Base-by-base conservation (phyloP, 257 asterid genomes). In the Galeopsis tetrahit region DNA sequence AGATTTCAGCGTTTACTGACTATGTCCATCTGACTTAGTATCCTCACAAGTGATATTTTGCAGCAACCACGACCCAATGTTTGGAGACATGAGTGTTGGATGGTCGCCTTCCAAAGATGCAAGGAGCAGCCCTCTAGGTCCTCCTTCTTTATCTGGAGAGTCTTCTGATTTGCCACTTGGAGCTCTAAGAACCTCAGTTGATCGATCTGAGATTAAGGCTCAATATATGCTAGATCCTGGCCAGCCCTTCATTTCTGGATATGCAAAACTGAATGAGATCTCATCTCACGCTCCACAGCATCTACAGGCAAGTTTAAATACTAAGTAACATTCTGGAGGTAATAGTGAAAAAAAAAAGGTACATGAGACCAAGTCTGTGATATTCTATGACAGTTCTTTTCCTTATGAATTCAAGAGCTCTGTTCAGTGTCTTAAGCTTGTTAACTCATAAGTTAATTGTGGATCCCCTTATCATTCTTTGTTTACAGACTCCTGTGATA, bases 51-150 rank as follows among this genome's bases (percentile, higher is more conserved):
- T 83, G 80, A 83, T 75, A 72, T 86, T 84, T 85, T 88, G 90
- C 98, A 94, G 97, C 88, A 83, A 82, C 75, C 83, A 76, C 21
- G 91, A 84, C 78, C 87, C 93, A 46, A 53, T 88, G 68, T 87
- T 84, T 85, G 96, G 95, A 74, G 84, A 87, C 56, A 49, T 75
- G 49, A 85, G 84, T 35, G 85, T 78, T 70, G 83, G 86, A 52
- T 90, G 99, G 99, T 80, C 93, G 5, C 83, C 96, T 79, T 84
- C 91, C 80, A 86, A 88, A 78, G 94, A 87, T 76, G 79, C 76
- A 56, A 74, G 85, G 39, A 75, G 82, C 81, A 83, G 83, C 68
- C 85, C 89, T 48, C 73, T 75, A 13, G 79, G 70, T 60, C 71
- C 82, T 14, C 38, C 77, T 79, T 84, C 84, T 73, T 75, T 85